A percentile compares a stretch with the other conserved stretches of the same genome.
Evolutionary conservation across 345 rosid species (phyloP).

Genomic region (Garcia nutans): DNA sequence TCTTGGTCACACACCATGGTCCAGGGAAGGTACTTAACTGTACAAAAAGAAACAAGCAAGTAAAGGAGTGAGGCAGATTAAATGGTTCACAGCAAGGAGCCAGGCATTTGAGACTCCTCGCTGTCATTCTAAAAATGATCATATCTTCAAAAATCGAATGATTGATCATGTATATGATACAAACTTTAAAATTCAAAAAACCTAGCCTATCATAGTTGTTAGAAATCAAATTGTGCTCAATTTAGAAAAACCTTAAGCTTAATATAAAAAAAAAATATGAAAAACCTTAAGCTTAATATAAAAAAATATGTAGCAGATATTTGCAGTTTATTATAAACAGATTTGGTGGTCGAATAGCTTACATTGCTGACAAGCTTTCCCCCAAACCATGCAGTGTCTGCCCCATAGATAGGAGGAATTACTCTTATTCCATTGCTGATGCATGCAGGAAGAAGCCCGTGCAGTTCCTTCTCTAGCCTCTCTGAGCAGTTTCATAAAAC

Average conservation of each 20-base stretch:
- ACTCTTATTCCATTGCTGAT: slow-evolving; percentile 60
- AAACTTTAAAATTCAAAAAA: background rate
- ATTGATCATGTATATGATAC: background rate
- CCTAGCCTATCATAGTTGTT: background rate
- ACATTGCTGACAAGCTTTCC: slow-evolving; percentile 84
- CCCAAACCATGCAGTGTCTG: slow-evolving; percentile 87
- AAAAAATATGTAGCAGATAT: background rate
- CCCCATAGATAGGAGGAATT: slow-evolving; percentile 65
- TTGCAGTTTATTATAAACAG: background rate
- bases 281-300: background rate
- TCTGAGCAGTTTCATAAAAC: slow-evolving; percentile 37
- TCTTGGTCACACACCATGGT: slow-evolving; percentile 76
- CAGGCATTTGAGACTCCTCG: background rate
- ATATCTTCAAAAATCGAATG: background rate
- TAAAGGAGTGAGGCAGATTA: background rate
- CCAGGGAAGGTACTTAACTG: slow-evolving; percentile 86
- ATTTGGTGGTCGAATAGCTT: slow-evolving; percentile 29
- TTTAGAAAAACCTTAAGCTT: background rate
- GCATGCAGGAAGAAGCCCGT: slow-evolving; percentile 51
- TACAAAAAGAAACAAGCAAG: slow-evolving; percentile 8
- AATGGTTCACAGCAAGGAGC: background rate
- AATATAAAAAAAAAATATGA: too few species aligned
- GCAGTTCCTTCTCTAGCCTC: slow-evolving; percentile 81
- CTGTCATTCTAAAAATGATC: background rate
- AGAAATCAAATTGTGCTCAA: background rate